These are phyloP conservation scores for Penicillium goetzii DNA, from an alignment of 495 filamentous ascomycete species.

Conservation along the genomic window DNA sequence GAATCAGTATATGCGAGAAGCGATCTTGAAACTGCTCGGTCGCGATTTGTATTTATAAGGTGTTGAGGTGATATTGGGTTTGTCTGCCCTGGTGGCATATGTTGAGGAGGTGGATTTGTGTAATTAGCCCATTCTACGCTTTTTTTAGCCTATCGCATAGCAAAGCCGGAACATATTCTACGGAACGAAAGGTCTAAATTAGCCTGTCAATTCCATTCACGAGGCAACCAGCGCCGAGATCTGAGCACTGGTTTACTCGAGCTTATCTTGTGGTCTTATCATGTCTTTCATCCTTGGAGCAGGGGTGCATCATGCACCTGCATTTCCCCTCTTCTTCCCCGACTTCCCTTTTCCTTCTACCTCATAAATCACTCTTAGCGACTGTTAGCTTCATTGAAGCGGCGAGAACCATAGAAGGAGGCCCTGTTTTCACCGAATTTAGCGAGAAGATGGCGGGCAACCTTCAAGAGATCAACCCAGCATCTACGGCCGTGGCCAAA, in stretches of 20 bases:
- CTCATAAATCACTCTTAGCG: background rate
- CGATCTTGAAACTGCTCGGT: background rate
- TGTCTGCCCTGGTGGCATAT: background rate
- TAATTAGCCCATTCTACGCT: background rate
- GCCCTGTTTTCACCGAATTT: background rate
- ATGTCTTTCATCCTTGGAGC: slow-evolving; percentile 2
- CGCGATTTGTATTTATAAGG: background rate
- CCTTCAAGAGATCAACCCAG: slow-evolving; percentile 25
- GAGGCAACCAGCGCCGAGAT: background rate
- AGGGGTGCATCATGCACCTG: slow-evolving; percentile 6
- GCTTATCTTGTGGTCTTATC: slow-evolving; percentile 18
- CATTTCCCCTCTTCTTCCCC: slow-evolving; percentile 12
- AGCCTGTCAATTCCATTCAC: background rate
- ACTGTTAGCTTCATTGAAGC: background rate
- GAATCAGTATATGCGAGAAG: slow-evolving; percentile 12
- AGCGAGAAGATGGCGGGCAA: slow-evolving; percentile 16
- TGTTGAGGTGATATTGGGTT: background rate
- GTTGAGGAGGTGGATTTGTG: background rate
- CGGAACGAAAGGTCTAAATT: background rate
- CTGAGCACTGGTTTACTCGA: slow-evolving; percentile 10
- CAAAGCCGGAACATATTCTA: background rate
- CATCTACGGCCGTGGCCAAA: slow-evolving; percentile 60
- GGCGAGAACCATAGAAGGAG: background rate
- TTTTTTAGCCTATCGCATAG: slow-evolving; percentile 5
- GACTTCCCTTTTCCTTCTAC: background rate